Conservation (phyloP, 2,329 filamentous ascomycete genomes). For the Phialocephala subalpina region DNA sequence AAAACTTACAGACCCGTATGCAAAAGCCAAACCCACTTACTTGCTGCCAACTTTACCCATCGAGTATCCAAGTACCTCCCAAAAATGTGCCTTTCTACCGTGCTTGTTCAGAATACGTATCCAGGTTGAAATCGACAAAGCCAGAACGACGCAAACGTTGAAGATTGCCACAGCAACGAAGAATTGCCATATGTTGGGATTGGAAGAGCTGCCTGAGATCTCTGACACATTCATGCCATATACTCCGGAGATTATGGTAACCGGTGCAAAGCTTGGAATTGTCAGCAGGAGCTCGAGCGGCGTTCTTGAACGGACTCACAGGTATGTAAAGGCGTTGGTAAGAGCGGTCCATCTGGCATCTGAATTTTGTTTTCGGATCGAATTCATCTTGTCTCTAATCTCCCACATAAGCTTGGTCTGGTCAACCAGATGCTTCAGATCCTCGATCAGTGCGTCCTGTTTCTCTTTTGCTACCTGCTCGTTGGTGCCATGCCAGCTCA, state of each 20-base stretch:
- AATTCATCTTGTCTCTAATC: conserved; percentile 35
- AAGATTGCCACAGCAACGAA: conserved; percentile 37
- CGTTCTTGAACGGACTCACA: conserved; percentile 30
- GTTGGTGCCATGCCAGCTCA: conserved; percentile 33
- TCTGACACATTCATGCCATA: conserved; percentile 43
- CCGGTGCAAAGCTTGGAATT: conserved; percentile 33
- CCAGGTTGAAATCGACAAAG: conserved; percentile 29
- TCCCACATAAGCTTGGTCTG: conserved; percentile 41
- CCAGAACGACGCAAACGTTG: conserved; percentile 32
- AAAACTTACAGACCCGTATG: not conserved
- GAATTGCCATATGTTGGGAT: conserved; percentile 42
- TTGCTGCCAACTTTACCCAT: conserved; percentile 23
- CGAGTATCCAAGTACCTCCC: conserved; percentile 35
- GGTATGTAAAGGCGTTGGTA: conserved; percentile 41
- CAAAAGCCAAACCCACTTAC: not conserved
- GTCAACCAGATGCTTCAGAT: conserved; percentile 40
- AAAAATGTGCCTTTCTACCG: conserved; percentile 26
- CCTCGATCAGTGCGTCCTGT: conserved; percentile 35
- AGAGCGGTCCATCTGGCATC: conserved; percentile 37
- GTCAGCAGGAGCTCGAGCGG: not conserved
- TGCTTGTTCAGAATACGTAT: conserved; percentile 28
- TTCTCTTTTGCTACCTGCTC: conserved; percentile 14
- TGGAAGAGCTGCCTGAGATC: conserved; percentile 33
- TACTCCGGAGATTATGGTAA: conserved; percentile 39
- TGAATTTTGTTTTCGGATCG: conserved; percentile 31